Base-by-base conservation (phyloP, 257 asterid genomes). In the Capsicum rhomboideum region DNA sequence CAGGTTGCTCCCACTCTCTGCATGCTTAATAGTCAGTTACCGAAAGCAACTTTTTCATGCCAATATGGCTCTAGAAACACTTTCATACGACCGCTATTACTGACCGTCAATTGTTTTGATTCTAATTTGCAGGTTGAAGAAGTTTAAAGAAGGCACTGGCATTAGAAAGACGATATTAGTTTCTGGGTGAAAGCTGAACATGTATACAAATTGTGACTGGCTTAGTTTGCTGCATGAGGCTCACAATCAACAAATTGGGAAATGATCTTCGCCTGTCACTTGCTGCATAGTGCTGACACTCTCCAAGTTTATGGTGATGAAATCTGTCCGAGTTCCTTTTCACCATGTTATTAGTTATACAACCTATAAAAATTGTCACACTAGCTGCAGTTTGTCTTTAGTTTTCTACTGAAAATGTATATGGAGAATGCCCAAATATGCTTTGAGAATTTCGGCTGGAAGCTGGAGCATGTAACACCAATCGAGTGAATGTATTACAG, bases 1-100 rank as follows among this genome's bases (percentile, higher is more conserved):
- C 99, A 95, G 98, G 98, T 95, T 87, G 23, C 91, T 85, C 74
- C 78, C 16, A 49, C 0, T 14, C 58, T 5, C 2, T 12, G 46
- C 58, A 34, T 80, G n/a, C 78, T 40, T 55, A 46, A 20, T 56
- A 52, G 8, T 53, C 74, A 42, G 58, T 55, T 58, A 12, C 23
- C 4, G 3, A 74, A 74, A 74, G 58, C 13, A 12, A 1, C 37
- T 6, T 44, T 21, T 29, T 44, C 58, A 23, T 23, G 58, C 3
- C 58, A 74, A 12, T 72, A n/a, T 46, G 58, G n/a, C 40, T 74
- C 40, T 17, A 34, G 50, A 67, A 17, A 17, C 77, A 67, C 40
- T 31, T 61, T 26, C 71, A 26, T 23, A 63, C 17, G 8, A 63
- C 12, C 56, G 52, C 14, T 29, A 31, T 37, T 56, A 34, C 31